phyloP scores from a whole-genome alignment of 495 filamentous ascomycete species.

The Evernia prunastri region DNA sequence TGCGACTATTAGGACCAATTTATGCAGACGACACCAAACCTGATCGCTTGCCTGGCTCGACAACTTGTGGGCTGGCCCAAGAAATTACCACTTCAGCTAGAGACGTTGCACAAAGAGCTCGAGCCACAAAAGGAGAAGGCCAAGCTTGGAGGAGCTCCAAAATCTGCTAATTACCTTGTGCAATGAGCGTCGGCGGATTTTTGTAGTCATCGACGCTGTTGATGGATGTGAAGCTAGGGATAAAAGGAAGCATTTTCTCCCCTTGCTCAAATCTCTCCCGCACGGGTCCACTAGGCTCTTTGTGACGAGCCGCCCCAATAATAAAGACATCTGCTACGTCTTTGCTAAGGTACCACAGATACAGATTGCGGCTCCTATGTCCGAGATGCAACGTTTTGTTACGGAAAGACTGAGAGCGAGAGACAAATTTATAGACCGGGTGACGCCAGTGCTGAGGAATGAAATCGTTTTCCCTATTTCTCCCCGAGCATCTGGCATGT shows the following conservation, averaged over 20 bases:
- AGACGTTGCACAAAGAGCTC: neutral
- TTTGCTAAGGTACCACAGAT: constrained; percentile 7
- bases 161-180: neutral
- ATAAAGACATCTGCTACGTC: constrained; percentile 7
- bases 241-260: neutral
- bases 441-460: neutral
- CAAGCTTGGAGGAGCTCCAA: neutral
- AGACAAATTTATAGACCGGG: neutral
- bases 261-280: constrained; percentile 7
- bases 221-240: constrained; percentile 32
- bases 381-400: neutral
- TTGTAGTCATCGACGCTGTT: constrained; percentile 42
- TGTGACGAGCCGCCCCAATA: constrained; percentile 7
- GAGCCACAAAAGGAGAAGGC: constrained; percentile 5
- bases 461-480: neutral
- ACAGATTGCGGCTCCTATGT: neutral
- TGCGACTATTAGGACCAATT: constrained; percentile 31
- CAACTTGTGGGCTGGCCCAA: constrained; percentile 25
- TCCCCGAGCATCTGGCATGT: constrained; percentile 5
- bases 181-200: constrained; percentile 25
- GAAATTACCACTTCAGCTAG: neutral
- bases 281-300: constrained; percentile 8
- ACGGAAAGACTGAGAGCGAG: constrained; percentile 5
- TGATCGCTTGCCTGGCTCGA: constrained; percentile 29
- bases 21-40: constrained; percentile 24